Conservation (phyloP, 2,329 filamentous ascomycete genomes). For the Plectosphaerella plurivora region DNA sequence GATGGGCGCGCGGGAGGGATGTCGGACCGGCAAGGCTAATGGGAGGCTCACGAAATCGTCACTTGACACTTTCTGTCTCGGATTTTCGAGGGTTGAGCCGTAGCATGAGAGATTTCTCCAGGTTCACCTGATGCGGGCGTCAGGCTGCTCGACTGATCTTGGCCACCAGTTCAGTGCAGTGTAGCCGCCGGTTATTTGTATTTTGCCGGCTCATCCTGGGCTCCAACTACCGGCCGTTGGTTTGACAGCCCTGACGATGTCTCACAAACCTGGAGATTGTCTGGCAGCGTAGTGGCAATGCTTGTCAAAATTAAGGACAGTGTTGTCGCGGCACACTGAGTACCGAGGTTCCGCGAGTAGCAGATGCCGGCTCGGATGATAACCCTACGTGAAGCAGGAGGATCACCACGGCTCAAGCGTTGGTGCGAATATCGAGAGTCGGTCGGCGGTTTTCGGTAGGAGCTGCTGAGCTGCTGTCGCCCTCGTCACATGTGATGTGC, state of each 20-base stretch:
- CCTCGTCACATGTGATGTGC: neutral
- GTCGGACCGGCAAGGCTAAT: conserved; percentile 10
- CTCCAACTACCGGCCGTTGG: neutral
- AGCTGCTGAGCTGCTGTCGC: neutral
- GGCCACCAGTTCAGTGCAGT: neutral
- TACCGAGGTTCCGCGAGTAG: no score
- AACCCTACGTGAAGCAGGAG: no score
- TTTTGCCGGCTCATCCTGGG: neutral
- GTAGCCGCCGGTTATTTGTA: neutral
- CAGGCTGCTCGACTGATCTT: neutral
- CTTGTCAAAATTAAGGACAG: neutral
- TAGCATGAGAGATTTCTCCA: no score
- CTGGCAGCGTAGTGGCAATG: neutral
- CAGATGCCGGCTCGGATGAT: no score
- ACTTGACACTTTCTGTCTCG: no score
- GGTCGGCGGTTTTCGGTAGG: no score
- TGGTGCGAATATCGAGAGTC: no score
- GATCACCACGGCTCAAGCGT: no score
- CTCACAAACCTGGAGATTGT: neutral
- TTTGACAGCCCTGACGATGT: neutral
- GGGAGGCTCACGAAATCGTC: neutral
- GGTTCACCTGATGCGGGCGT: no score
- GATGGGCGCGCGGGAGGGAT: conserved; percentile 1
- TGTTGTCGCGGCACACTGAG: neutral
- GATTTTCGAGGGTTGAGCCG: no score